Percentiles rank a stretch among this genome's conserved stretches.
Evolutionary conservation across 139 green algal genomes (phyloP).

Genomic region (Picochlorum sp.): DNA sequence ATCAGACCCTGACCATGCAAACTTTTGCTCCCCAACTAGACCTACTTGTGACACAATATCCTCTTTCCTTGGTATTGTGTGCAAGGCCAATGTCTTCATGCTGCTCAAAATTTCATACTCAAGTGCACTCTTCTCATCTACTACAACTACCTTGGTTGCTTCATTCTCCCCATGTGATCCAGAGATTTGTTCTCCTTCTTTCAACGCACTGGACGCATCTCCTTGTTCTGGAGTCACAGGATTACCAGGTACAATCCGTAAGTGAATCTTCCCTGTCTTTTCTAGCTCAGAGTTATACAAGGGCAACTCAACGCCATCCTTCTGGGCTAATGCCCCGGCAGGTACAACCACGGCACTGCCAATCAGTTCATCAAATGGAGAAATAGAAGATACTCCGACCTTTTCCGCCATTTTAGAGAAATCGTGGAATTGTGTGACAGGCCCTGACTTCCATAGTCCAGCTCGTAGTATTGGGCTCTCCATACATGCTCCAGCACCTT

Average conservation of each 20-base stretch:
- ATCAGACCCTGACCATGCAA: constrained; percentile 1
- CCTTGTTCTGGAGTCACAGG: not conserved
- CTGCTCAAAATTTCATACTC: not conserved
- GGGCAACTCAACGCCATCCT: not conserved
- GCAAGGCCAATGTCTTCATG: not conserved
- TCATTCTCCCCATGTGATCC: no score
- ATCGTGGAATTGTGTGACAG: not conserved
- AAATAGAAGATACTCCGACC: not conserved
- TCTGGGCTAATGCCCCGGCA: no score
- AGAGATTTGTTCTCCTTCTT: not conserved
- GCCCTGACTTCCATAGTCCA: not conserved
- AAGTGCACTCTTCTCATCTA: not conserved
- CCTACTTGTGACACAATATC: not conserved
- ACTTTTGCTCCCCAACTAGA: not conserved
- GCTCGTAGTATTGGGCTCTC: not conserved
- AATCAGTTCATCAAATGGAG: constrained; percentile 1
- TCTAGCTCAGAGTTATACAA: not conserved
- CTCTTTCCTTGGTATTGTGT: not conserved
- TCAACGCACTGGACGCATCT: not conserved
- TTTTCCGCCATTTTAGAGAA: not conserved
- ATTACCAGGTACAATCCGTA: not conserved
- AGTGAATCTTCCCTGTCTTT: not conserved
- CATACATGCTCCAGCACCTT: no score
- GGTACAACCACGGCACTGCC: constrained; percentile 1
- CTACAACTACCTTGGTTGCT: not conserved